Conservation (phyloP, 176 grass and related monocot species). For the Ensete glaucum region DNA sequence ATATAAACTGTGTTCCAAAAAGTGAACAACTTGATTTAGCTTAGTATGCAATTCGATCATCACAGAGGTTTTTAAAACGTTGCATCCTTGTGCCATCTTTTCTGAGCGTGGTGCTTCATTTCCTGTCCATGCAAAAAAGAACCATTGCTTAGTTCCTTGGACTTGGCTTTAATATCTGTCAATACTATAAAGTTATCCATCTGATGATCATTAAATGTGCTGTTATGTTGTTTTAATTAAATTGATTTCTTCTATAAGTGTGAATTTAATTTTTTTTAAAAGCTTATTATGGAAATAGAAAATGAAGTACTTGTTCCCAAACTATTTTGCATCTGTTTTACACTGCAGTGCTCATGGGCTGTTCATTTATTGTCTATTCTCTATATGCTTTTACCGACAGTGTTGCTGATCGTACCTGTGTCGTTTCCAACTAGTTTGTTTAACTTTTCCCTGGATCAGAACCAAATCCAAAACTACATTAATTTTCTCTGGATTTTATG, state of each 20-base stretch:
- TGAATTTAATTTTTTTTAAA: background rate
- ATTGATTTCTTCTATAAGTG: too few species aligned
- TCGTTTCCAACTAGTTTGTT: constrained; percentile 17
- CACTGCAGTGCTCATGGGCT: background rate
- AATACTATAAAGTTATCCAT: too few species aligned
- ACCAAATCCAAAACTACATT: constrained; percentile 24
- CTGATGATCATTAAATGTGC: too few species aligned
- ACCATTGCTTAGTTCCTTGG: background rate
- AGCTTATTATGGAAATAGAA: background rate
- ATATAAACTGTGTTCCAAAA: background rate
- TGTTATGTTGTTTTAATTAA: too few species aligned
- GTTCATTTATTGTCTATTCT: background rate
- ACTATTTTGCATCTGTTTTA: background rate
- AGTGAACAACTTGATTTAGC: background rate
- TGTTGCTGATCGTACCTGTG: background rate
- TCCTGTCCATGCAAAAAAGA: background rate
- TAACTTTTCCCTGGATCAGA: constrained; percentile 20
- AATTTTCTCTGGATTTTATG: constrained; percentile 31
- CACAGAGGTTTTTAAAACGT: background rate
- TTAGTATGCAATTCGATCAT: background rate
- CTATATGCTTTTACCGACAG: background rate
- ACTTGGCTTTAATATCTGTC: background rate
- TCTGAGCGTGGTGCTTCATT: background rate
- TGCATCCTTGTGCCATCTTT: background rate
- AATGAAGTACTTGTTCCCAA: background rate